phyloP scores from a whole-genome alignment of 257 asterid species.

The Solanum medicagineum region DNA sequence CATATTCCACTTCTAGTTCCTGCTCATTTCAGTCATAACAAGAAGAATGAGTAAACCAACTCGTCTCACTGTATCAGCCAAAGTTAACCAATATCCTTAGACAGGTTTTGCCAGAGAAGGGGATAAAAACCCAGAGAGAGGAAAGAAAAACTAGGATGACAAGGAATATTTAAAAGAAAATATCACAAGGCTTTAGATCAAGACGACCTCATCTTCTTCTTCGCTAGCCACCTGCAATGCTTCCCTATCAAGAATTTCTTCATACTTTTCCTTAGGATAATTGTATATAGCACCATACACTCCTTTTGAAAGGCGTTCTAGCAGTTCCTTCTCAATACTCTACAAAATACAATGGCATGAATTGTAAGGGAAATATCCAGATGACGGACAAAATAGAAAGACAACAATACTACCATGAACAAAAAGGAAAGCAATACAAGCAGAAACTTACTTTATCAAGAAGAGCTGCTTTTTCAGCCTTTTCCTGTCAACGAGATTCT shows the following conservation, averaged over 20 bases:
- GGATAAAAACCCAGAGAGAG: no score
- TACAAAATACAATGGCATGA: constrained; percentile 14
- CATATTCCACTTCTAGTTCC: constrained; percentile 64
- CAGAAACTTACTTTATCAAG: constrained; percentile 44
- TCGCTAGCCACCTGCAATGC: constrained; percentile 19
- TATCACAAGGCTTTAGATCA: background rate
- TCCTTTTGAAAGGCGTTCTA: constrained; percentile 63
- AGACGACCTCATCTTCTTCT: constrained; percentile 57
- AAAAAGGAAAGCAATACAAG: background rate
- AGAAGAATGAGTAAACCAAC: constrained; percentile 1
- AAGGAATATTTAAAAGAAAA: background rate
- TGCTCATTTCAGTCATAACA: constrained; percentile 10
- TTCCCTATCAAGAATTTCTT: constrained; percentile 47
- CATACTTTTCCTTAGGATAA: constrained; percentile 39
- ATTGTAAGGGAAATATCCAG: background rate
- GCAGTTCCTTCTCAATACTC: constrained; percentile 79
- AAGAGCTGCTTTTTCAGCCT: constrained; percentile 77
- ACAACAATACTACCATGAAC: background rate
- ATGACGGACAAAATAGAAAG: background rate
- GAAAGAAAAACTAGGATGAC: background rate
- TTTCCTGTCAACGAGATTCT: constrained; percentile 81
- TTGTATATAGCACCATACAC: constrained; percentile 62
- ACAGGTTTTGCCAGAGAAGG: background rate
- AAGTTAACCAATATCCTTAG: background rate
- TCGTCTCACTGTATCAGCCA: background rate